Evolutionary conservation across 1,284 basidiomycete genomes (phyloP).

Genomic region (Leucocoprinus gongylophorus): DNA sequence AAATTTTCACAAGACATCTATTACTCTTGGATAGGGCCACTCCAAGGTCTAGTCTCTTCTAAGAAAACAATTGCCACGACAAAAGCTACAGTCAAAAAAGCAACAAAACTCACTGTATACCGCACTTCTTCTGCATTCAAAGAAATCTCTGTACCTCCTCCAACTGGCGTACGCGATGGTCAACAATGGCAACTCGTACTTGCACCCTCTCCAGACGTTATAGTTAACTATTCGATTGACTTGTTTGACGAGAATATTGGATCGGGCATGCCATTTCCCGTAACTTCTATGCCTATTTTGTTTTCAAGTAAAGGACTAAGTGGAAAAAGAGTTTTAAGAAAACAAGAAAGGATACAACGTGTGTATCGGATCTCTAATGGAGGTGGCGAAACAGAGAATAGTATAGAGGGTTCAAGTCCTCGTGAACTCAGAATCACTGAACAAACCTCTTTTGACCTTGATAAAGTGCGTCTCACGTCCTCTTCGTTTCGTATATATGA

Average conservation of each 20-base stretch:
- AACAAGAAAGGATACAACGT: constrained; percentile 68
- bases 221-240: constrained; percentile 24
- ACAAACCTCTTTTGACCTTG: constrained; percentile 81
- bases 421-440: constrained; percentile 51
- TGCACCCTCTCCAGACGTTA: constrained; percentile 22
- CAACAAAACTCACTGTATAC: constrained; percentile 68
- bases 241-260: constrained; percentile 32
- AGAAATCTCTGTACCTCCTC: constrained; percentile 57
- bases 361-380: constrained; percentile 39
- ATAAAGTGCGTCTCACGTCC: constrained; percentile 59
- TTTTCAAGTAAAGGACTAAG: constrained; percentile 30
- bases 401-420: background rate
- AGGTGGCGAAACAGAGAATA: background rate
- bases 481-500: background rate
- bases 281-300: constrained; percentile 59
- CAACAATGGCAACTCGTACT: constrained; percentile 62
- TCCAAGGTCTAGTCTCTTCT: constrained; percentile 15
- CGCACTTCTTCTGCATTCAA: constrained; percentile 63
- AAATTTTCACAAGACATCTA: constrained; percentile 45
- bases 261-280: constrained; percentile 40
- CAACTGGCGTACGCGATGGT: constrained; percentile 43
- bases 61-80: background rate
- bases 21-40: constrained; percentile 38
- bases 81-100: constrained; percentile 27
- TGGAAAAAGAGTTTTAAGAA: constrained; percentile 26